These are phyloP conservation scores for Dryas octopetala DNA, from an alignment of 306 rosid species.

Conservation along the genomic window DNA sequence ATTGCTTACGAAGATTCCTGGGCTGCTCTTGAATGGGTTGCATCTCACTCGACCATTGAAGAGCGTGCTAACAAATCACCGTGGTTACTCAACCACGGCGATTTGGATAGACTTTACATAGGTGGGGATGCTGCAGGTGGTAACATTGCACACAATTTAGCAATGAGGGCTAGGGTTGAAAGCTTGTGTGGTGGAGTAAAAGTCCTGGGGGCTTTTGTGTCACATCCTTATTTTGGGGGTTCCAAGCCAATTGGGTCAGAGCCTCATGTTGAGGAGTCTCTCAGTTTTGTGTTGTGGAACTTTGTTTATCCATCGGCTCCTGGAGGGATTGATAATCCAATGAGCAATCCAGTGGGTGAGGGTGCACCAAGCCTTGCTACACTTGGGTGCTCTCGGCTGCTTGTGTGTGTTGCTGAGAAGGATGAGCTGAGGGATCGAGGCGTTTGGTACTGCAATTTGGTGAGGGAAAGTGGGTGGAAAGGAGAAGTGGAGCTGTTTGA, in stretches of 20 bases:
- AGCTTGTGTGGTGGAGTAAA: slow-evolving; percentile 30
- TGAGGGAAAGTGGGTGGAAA: slow-evolving; percentile 20
- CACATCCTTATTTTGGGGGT: slow-evolving; percentile 35
- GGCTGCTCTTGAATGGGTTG: slow-evolving; percentile 48
- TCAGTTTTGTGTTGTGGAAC: slow-evolving; percentile 17
- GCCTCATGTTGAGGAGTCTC: background rate
- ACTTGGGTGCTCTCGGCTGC: slow-evolving; percentile 34
- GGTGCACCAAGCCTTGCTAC: slow-evolving; percentile 37
- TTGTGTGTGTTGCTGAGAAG: slow-evolving; percentile 41
- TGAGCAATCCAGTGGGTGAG: slow-evolving; percentile 42
- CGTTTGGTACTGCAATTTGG: slow-evolving; percentile 18
- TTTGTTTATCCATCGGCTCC: slow-evolving; percentile 28
- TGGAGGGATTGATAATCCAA: slow-evolving; percentile 40
- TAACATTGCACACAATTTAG: slow-evolving; percentile 36
- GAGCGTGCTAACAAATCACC: slow-evolving; percentile 15
- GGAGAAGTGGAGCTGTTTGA: slow-evolving; percentile 31
- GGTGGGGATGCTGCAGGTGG: slow-evolving; percentile 52
- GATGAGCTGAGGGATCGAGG: slow-evolving; percentile 49
- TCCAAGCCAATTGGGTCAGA: slow-evolving; percentile 38
- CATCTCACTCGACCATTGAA: slow-evolving; percentile 12
- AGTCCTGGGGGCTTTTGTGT: slow-evolving; percentile 31
- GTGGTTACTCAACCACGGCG: slow-evolving; percentile 43
- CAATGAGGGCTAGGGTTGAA: slow-evolving; percentile 40
- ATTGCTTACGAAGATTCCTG: slow-evolving; percentile 48
- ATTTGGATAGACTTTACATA: slow-evolving; percentile 31